phyloP scores from a whole-genome alignment of 495 filamentous ascomycete genomes.

The Penicillium argentinense region DNA sequence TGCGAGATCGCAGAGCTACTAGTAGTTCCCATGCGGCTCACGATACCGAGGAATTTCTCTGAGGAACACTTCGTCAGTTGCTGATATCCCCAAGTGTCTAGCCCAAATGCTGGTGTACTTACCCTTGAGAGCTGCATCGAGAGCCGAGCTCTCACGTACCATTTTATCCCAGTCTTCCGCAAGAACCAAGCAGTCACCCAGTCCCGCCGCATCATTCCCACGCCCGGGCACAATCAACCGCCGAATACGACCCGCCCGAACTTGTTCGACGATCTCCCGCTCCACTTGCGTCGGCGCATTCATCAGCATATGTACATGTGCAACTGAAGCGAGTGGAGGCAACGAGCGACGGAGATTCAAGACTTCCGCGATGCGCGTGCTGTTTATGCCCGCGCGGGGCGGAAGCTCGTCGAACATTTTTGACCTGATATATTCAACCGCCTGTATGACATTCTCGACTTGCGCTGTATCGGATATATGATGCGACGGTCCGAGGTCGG shows the following conservation, averaged over 20 bases:
- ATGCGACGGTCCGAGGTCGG: conserved; percentile 38
- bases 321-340: conserved; percentile 68
- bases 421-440: conserved; percentile 58
- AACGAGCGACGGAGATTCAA: conserved; percentile 65
- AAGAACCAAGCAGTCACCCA: conserved; percentile 73
- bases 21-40: conserved; percentile 56
- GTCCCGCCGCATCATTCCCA: conserved; percentile 54
- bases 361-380: conserved; percentile 66
- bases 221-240: conserved; percentile 67
- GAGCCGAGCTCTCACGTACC: conserved; percentile 39
- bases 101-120: neutral
- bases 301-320: conserved; percentile 69
- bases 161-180: conserved; percentile 60
- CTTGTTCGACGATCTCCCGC: conserved; percentile 67
- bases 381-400: conserved; percentile 69
- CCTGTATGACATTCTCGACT: conserved; percentile 62
- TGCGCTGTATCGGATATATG: conserved; percentile 48
- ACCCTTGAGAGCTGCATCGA: conserved; percentile 54
- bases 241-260: conserved; percentile 58
- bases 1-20: conserved; percentile 50
- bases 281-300: conserved; percentile 69
- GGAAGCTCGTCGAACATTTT: conserved; percentile 73
- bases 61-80: neutral
- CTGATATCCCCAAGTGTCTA: neutral
- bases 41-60: conserved; percentile 56